Conservation (phyloP, 2,329 filamentous ascomycete species). For the Torrubiellomyces zombiae region DNA sequence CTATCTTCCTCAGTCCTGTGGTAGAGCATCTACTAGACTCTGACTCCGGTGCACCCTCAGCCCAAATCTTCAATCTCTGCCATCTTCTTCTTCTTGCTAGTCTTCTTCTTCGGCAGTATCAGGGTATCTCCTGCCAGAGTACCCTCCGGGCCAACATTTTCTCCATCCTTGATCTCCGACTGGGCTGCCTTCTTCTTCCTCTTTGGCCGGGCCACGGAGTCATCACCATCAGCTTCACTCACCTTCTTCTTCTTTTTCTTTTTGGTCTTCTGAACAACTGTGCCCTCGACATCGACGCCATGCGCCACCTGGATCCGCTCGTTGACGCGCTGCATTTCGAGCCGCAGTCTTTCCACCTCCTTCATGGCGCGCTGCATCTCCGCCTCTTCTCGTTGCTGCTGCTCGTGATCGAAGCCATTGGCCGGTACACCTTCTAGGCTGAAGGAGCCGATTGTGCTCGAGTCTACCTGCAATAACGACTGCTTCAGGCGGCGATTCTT, state of each 20-base stretch:
- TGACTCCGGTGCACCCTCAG: neutral
- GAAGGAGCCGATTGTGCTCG: slow-evolving; percentile 59
- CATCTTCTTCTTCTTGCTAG: slow-evolving; percentile 26
- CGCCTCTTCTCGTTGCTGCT: slow-evolving; percentile 57
- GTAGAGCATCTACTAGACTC: too few relatives aligned
- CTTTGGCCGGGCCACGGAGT: slow-evolving; percentile 24
- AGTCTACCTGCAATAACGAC: slow-evolving; percentile 67
- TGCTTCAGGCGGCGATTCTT: slow-evolving; percentile 38
- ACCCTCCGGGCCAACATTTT: neutral
- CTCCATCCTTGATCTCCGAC: neutral
- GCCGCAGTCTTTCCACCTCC: slow-evolving; percentile 68
- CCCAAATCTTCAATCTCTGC: slow-evolving; percentile 13
- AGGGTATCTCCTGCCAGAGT: slow-evolving; percentile 4
- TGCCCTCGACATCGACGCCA: slow-evolving; percentile 49
- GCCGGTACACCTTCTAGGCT: slow-evolving; percentile 39
- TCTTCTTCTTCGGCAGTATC: slow-evolving; percentile 28
- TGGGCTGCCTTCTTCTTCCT: slow-evolving; percentile 29
- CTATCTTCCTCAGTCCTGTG: too few relatives aligned
- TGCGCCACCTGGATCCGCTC: slow-evolving; percentile 57
- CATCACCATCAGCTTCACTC: slow-evolving; percentile 9
- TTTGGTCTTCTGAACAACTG: slow-evolving; percentile 50
- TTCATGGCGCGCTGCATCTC: slow-evolving; percentile 82
- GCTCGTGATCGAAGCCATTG: slow-evolving; percentile 39
- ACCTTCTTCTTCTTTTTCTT: slow-evolving; percentile 38
- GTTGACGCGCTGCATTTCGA: slow-evolving; percentile 78